Evolutionary conservation across 2,329 filamentous ascomycete species (phyloP).

Genomic region (Trichoderma oligosporum): DNA sequence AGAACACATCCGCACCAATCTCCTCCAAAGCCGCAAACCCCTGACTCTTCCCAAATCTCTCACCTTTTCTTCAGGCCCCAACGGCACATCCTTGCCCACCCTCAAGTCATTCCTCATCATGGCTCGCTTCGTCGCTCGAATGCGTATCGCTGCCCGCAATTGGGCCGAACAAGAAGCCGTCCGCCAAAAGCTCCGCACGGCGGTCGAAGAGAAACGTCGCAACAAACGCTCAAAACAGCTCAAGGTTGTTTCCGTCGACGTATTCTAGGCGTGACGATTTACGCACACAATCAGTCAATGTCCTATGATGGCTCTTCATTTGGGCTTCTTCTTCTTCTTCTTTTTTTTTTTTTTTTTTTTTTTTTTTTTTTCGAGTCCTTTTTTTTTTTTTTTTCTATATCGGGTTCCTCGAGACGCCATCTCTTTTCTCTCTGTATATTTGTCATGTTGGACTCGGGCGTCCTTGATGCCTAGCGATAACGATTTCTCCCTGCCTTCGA

Average conservation of each 20-base stretch:
- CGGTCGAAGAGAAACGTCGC: constrained; percentile 45
- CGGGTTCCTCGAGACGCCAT: too few relatives aligned
- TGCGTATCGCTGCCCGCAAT: constrained; percentile 44
- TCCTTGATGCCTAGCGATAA: not conserved
- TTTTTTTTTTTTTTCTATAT: too few relatives aligned
- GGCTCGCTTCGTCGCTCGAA: constrained; percentile 52
- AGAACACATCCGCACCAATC: constrained; percentile 63
- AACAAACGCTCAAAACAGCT: constrained; percentile 42
- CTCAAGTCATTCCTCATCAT: constrained; percentile 46
- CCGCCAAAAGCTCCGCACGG: constrained; percentile 46
- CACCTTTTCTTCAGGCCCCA: constrained; percentile 15
- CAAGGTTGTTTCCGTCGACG: constrained; percentile 39
- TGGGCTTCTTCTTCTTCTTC: not conserved
- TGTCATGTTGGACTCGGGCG: too few relatives aligned
- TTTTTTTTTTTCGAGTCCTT: not conserved
- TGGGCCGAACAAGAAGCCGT: constrained; percentile 53
- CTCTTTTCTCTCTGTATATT: too few relatives aligned
- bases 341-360: not conserved
- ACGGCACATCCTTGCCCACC: constrained; percentile 26
- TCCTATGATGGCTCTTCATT: not conserved
- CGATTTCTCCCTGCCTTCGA: not conserved
- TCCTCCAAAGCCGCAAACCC: constrained; percentile 39
- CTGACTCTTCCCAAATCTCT: constrained; percentile 31
- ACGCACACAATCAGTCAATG: not conserved
- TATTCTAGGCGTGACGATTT: not conserved